Evolutionary conservation across 805 yeast genomes (phyloP).

Genomic region (Kregervanrija fluxuum): DNA sequence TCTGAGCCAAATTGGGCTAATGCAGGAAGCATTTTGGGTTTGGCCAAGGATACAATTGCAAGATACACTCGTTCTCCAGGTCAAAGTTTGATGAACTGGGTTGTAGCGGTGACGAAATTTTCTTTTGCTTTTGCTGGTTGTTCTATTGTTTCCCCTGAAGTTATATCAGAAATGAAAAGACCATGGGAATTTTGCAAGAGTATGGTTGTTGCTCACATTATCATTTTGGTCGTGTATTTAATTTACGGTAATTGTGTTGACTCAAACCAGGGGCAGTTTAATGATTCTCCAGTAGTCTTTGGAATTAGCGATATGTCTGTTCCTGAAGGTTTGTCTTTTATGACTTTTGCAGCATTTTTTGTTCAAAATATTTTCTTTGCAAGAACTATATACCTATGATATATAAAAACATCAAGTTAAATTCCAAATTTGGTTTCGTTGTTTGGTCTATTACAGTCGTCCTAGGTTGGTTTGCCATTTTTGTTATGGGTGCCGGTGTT

Average conservation of each 20-base stretch:
- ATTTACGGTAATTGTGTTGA: slow-evolving; percentile 37
- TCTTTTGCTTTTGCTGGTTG: slow-evolving; percentile 47
- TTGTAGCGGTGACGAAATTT: slow-evolving; percentile 36
- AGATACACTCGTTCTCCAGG: slow-evolving; percentile 12
- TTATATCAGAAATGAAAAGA: slow-evolving; percentile 40
- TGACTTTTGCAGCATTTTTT: slow-evolving; percentile 32
- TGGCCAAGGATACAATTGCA: slow-evolving; percentile 16
- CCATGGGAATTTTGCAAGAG: slow-evolving; percentile 45
- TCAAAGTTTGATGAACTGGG: slow-evolving; percentile 20
- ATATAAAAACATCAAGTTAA: slow-evolving; percentile 26
- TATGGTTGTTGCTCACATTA: slow-evolving; percentile 33
- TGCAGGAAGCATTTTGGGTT: slow-evolving; percentile 13
- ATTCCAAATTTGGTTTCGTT: slow-evolving; percentile 25
- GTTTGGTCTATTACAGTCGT: slow-evolving; percentile 12
- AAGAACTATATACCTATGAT: slow-evolving; percentile 30
- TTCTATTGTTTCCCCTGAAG: slow-evolving; percentile 41
- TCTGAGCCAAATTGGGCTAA: slow-evolving; percentile 17
- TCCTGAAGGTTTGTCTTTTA: slow-evolving; percentile 31
- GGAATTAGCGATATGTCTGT: slow-evolving; percentile 27
- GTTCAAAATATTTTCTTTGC: slow-evolving; percentile 39
- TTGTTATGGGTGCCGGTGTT: slow-evolving; percentile 19
- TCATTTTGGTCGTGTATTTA: slow-evolving; percentile 34
- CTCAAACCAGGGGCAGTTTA: slow-evolving; percentile 39
- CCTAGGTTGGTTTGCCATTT: slow-evolving; percentile 11
- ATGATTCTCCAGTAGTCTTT: slow-evolving; percentile 37